Evolutionary conservation across 2,329 filamentous ascomycete species (phyloP), one percentile per base, ranked within the genome.

Genomic region (Aureobasidium zeae): DNA sequence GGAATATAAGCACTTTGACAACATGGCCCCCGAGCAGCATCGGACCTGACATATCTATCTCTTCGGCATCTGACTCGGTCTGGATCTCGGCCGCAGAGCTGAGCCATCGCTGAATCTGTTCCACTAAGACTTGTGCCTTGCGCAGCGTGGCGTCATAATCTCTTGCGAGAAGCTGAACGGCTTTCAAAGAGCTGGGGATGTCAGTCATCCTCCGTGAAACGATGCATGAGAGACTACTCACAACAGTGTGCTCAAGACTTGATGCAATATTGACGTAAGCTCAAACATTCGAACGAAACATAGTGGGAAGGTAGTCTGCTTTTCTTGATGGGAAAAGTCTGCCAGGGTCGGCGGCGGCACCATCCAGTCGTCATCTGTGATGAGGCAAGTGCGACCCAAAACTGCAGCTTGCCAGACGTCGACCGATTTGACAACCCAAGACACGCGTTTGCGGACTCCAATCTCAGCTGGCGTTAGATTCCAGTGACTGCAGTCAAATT

Each of bases 1-100:
- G 33, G 17, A 66, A 84, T 28, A 72, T 81, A 3, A 85, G 80
- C 79, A 84, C 28, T 22, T 41, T 41, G n/a, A 41, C 36, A 7
- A 30, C 29, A 13, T 41, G 36, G 60, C 54, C 20, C 3, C 33
- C 33, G 25, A 36, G 33, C 33, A 36, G n/a, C 20, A 24, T n/a
- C 4, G 33, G 33, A 10, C 33, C 33, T 5, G 33, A 36, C 2
- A 26, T 15, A 10, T 36, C 22, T 10, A 26, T 11, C 5, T 36
- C 33, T 26, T 36, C 21, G 21, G 7, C 16, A 7, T 7, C 15
- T 11, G 33, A 19, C 16, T 26, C 33, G 11, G 20, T 7, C 11
- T 36, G 19, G 12, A 36, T 24, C 2, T 36, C 33, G 15, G 10
- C 5, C 3, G 33, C 21, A 1, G 17, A 9, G 6, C 13, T 15